Evolutionary conservation across 2,329 filamentous ascomycete species (phyloP).

Genomic region (Tolypocladium pustulatum): DNA sequence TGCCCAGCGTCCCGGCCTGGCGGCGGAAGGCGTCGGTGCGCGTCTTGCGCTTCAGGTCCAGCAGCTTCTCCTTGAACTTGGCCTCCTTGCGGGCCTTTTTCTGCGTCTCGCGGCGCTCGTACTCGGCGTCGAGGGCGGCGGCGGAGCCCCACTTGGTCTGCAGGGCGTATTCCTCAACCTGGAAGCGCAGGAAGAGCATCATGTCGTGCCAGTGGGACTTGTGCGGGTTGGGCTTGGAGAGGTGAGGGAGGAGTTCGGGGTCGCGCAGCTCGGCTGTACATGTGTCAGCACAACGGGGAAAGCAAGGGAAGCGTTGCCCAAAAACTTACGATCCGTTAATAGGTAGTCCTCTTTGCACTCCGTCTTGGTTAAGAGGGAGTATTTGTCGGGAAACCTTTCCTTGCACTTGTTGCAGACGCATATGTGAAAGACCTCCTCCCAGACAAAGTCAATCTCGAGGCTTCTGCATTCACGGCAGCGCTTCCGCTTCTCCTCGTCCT

Average conservation of each 20-base stretch:
- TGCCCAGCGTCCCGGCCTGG: slow-evolving; percentile 49
- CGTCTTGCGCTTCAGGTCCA: slow-evolving; percentile 87
- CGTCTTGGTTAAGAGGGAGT: slow-evolving; percentile 91
- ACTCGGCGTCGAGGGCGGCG: slow-evolving; percentile 80
- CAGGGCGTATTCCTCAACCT: slow-evolving; percentile 91
- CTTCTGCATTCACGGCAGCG: slow-evolving; percentile 75
- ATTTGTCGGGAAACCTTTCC: slow-evolving; percentile 82
- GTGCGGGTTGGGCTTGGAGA: slow-evolving; percentile 86
- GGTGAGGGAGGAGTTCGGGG: slow-evolving; percentile 71
- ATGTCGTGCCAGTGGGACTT: slow-evolving; percentile 97
- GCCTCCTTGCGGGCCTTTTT: slow-evolving; percentile 81
- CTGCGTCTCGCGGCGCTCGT: slow-evolving; percentile 64
- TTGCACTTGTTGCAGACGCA: slow-evolving; percentile 77
- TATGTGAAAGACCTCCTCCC: slow-evolving; percentile 74
- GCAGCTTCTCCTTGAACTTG: slow-evolving; percentile 82
- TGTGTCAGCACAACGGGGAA: not conserved
- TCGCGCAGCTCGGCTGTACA: slow-evolving; percentile 75
- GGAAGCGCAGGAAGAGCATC: slow-evolving; percentile 91
- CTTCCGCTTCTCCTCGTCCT: slow-evolving; percentile 52
- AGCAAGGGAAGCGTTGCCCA: not conserved
- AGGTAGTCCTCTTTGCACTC: slow-evolving; percentile 94
- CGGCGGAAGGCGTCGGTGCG: slow-evolving; percentile 81
- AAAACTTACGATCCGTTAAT: slow-evolving; percentile 68
- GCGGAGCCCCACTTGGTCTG: slow-evolving; percentile 82
- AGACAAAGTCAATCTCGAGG: slow-evolving; percentile 88